Base-by-base conservation (phyloP, 1,284 basidiomycete species). In the Naganishia sp. region DNA sequence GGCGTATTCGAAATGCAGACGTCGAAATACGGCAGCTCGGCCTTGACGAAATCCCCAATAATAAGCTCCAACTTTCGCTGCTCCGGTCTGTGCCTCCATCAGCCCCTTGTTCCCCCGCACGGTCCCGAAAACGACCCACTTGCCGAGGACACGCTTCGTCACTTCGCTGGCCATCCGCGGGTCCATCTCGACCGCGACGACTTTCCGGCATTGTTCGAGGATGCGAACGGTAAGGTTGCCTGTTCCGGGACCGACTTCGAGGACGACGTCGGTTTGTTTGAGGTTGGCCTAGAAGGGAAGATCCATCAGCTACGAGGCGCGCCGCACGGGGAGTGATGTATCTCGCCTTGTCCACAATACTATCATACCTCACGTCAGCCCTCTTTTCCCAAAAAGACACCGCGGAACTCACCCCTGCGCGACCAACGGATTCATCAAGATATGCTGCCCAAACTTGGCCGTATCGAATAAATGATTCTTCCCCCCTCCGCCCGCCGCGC, bases 1-100 rank as follows among this genome's bases (percentile, higher is more conserved):
- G 95, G 95, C 1, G 95, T 99, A 78, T 99, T 99, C 74, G 90
- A 94, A 77, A 99, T 99, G 84, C 94, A 97, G 67, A 97, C 95
- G 80, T 99, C 95, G 74, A 99, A 98, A 81, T 95, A 98, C 4
- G 95, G 95, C 23, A 99, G 83, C 49, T 94, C 90, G 23, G 91
- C 92, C 80, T 99, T 99, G 78, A 96, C 90, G 76, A 98, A 98
- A 79, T 99, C 94, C 64, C 94, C 95, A 63, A 98, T 89, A 74
- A 96, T 87, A 71, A 98, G 89, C 71, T 96, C 91, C 1, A 99
- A 86, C 77, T 95, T 96, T 71, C 90, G 86, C 78, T 97, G 94
- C 77, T 94, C 92, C 2, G 94, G 93, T 76, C 94, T 97, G 71
- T 15, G 43, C 31, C 60, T 28, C 23, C 13, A n/a, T 36, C 44